Base-by-base conservation (phyloP, 2,329 filamentous ascomycete species). In the Xylariales sp. region DNA sequence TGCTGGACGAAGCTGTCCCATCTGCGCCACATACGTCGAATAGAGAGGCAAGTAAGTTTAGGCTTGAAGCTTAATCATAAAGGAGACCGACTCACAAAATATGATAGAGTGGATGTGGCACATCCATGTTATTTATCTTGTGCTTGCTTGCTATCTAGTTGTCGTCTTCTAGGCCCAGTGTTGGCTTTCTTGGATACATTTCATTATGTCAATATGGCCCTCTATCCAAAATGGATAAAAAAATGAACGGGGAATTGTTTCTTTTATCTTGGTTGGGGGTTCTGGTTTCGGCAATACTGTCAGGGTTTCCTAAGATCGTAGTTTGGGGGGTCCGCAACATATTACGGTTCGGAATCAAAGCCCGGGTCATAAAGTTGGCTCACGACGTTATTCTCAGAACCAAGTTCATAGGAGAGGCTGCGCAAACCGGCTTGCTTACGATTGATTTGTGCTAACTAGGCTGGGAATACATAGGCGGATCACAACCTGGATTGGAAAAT, bases 21-120 rank as follows among this genome's bases (percentile, higher is more conserved):
- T 71, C 54, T 75, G 73, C 54, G 71, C 70, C 28, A 74, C 72
- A 46, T 75, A 74, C 53, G 68, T 75, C 46, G 5, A 65, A 28
- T 75, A 68, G 62, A 45, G 1, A 52, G 34, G 39, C 58, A 12
- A 8, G 43, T 63, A 7, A 54, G 41, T 12, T 43, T 32, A 10
- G 10, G 9, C 16, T 14, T 12, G 14, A 41, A 41, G 12, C 39
- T 32, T 48, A 4, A 34, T 18, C 9, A n/a, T 4, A 28, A 39
- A n/a, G 4, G 4, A 48, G 39, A 50, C 9, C 9, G 12, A 6
- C 60, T 70, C 5, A 61, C 36, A 5, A 1, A n/a, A 4, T 16
- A 39, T 9, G 8, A 16, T n/a, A 62, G 14, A 30, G 23, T 32
- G 28, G 4, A 49, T 46, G 14, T 32, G 18, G 41, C 5, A n/a